These are phyloP conservation scores for Microdochium nivale DNA, from an alignment of 2,329 filamentous ascomycete species.

Conservation along the genomic window DNA sequence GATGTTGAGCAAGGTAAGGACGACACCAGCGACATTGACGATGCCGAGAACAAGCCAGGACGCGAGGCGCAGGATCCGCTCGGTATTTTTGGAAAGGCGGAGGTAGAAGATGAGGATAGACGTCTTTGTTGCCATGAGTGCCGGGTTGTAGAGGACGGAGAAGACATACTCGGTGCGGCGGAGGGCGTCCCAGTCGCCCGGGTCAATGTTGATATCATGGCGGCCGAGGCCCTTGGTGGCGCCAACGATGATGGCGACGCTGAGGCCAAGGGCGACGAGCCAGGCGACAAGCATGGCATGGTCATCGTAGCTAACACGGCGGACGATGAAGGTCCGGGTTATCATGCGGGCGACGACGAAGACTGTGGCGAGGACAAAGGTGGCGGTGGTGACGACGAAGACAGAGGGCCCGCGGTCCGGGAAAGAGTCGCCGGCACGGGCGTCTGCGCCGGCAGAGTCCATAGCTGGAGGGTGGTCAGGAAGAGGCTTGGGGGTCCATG, in stretches of 20 bases:
- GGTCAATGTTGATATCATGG: conserved; percentile 52
- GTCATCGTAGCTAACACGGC: conserved; percentile 67
- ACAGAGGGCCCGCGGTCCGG: conserved; percentile 48
- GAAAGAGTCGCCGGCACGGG: neutral
- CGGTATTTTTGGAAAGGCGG: conserved; percentile 67
- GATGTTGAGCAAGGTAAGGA: conserved; percentile 78
- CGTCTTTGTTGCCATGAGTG: conserved; percentile 83
- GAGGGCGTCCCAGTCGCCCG: conserved; percentile 38
- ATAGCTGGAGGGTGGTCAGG: neutral
- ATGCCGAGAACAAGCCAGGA: conserved; percentile 72
- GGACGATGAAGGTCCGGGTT: conserved; percentile 65
- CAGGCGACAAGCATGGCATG: conserved; percentile 74
- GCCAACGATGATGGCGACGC: conserved; percentile 57
- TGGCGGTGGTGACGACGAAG: conserved; percentile 61
- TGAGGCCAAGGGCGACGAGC: conserved; percentile 60
- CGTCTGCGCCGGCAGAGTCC: neutral
- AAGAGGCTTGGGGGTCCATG: neutral
- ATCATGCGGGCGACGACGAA: conserved; percentile 70
- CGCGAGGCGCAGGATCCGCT: conserved; percentile 68
- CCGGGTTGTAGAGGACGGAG: conserved; percentile 66
- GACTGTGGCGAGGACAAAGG: conserved; percentile 59
- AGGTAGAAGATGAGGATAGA: conserved; percentile 91
- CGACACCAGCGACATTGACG: conserved; percentile 69
- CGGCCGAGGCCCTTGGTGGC: conserved; percentile 58
- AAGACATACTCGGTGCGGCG: conserved; percentile 56